Conservation (phyloP, 2,329 filamentous ascomycete genomes). For the Fulvia fulva region DNA sequence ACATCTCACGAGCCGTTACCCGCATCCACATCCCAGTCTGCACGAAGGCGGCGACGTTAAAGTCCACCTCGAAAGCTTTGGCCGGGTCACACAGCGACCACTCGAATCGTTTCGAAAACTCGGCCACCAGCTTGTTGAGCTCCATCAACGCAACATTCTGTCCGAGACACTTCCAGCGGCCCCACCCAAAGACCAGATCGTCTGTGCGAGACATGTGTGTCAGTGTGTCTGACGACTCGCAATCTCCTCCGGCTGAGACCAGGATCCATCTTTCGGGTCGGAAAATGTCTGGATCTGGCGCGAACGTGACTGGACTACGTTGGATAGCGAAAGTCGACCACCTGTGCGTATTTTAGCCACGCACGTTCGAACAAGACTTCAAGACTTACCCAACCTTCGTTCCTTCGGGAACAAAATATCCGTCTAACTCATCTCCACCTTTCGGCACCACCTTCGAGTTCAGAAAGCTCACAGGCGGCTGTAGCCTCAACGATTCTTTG, state of each 20-base stretch:
- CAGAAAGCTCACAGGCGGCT: conserved; percentile 37
- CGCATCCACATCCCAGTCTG: conserved; percentile 13
- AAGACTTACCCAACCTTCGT: conserved; percentile 12
- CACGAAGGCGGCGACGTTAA: conserved; percentile 6
- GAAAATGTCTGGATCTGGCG: conserved; percentile 7
- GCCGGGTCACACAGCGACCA: conserved; percentile 6
- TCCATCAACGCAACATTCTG: conserved; percentile 34
- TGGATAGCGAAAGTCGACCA: conserved; percentile 21
- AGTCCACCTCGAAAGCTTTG: conserved; percentile 6
- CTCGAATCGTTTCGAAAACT: conserved; percentile 7
- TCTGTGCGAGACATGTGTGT: conserved; percentile 5
- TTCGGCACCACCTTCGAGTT: conserved; percentile 35
- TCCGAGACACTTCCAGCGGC: conserved; percentile 22
- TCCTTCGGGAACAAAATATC: conserved; percentile 27
- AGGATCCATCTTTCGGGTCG: conserved; percentile 15
- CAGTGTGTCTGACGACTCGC: conserved; percentile 4
- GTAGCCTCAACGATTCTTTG: conserved; percentile 38
- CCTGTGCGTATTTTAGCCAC: neutral
- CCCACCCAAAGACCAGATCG: conserved; percentile 31
- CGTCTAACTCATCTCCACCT: conserved; percentile 33
- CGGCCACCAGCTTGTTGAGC: conserved; percentile 21
- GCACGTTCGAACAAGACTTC: neutral
- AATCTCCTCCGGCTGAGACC: conserved; percentile 5
- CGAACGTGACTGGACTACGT: conserved; percentile 2
- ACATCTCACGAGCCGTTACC: neutral